Evolutionary conservation across 169 alveolate genomes (phyloP), one percentile per base, ranked within the genome.

Genomic region (Babesia ovata): DNA sequence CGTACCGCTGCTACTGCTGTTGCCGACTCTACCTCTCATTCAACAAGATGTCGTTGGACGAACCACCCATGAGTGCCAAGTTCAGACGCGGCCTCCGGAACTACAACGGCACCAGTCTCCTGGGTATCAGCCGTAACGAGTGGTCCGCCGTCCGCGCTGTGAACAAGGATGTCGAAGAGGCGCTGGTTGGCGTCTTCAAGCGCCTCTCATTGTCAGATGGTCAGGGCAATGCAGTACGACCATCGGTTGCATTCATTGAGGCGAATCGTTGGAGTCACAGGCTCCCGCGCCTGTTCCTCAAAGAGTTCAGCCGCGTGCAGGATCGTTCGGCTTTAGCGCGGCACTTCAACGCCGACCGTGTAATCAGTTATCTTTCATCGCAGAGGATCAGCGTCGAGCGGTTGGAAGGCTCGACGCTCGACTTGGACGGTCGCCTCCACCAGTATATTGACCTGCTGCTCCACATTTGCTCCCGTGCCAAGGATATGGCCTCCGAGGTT

Each of bases 91-190:
- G 70, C 13, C 42, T 61, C 45, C 54, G 33, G 0, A 61, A 26
- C n/a, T 61, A 61, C 33, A 61, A 14, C 70, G 26, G 33, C 0
- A 53, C 48, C 24, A 39, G 48, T 16, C 16, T 67, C 11, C 36
- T 52, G 11, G 76, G 76, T 29, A 2, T 52, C 56, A 44, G 36
- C 14, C 3, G 39, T 14, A 65, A 67, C 24, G 63, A 42, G 14
- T 67, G 76, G 76, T 16, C 52, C 10, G 16, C n/a, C 13, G 66
- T 36, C 39, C 48, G 29, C 24, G 45, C 19, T 11, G 76, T 67
- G 39, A 67, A 67, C 65, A 24, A 36, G 66, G 76, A 44, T 16
- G 57, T 67, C 4, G 76, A 67, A 48, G 66, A 52, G 33, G 26
- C 66, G 45, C 45, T 67, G 39, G 10, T 19, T 2, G 46, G 24